These are phyloP conservation scores for Excoecaria cochinchinensis DNA, from an alignment of 345 rosid genomes.

Conservation along the genomic window DNA sequence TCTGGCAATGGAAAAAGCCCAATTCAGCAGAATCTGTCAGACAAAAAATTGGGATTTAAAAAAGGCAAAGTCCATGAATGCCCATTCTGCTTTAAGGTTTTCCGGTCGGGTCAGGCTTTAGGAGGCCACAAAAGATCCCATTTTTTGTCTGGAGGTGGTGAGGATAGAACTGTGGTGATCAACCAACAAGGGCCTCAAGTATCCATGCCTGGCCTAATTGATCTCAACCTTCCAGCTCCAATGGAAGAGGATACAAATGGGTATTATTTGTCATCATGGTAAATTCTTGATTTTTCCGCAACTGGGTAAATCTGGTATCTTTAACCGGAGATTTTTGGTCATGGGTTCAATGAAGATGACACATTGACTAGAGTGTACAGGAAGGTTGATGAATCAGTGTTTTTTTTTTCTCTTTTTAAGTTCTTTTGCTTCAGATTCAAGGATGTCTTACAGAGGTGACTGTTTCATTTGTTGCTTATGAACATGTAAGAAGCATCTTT, in stretches of 20 bases:
- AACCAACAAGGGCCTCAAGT: constrained; percentile 44
- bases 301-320: constrained; percentile 10
- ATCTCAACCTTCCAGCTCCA: constrained; percentile 91
- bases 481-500: constrained; percentile 17
- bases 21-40: constrained; percentile 18
- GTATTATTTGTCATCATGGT: constrained; percentile 30
- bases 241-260: constrained; percentile 49
- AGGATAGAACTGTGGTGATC: constrained; percentile 51
- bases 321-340: constrained; percentile 10
- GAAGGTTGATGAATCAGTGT: constrained; percentile 28
- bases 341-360: constrained; percentile 18
- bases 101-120: constrained; percentile 90
- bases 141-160: constrained; percentile 56
- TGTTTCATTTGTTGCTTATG: constrained; percentile 25
- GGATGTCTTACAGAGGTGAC: constrained; percentile 30
- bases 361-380: constrained; percentile 37
- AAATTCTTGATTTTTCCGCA: constrained; percentile 19
- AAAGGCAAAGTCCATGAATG: constrained; percentile 74
- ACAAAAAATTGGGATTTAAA: constrained; percentile 40
- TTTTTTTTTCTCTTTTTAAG: constrained; percentile 7
- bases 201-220: constrained; percentile 49
- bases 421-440: constrained; percentile 39
- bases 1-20: constrained; percentile 32
- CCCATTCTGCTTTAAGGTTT: constrained; percentile 82
- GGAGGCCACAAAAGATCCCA: constrained; percentile 99